Conservation (phyloP, 108 stramenopile genomes). For the Conticribra guillardii region DNA sequence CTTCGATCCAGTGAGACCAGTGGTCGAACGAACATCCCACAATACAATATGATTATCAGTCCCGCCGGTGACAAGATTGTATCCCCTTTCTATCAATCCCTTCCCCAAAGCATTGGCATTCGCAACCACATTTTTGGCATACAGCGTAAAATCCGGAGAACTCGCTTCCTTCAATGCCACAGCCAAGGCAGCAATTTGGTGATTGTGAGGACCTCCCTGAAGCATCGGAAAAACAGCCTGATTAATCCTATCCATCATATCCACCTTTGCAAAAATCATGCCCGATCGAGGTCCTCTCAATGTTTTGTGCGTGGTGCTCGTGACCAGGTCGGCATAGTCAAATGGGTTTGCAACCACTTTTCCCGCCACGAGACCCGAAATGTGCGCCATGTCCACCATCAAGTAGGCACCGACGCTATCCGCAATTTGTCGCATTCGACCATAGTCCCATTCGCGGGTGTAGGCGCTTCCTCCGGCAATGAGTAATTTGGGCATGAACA, state of each 20-base stretch:
- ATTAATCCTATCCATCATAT: slow-evolving; percentile 93
- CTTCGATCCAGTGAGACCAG: slow-evolving; percentile 95
- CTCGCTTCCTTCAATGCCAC: slow-evolving; percentile 97
- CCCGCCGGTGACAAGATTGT: slow-evolving; percentile 96
- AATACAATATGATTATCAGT: slow-evolving; percentile 99
- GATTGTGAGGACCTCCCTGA: slow-evolving; percentile 99
- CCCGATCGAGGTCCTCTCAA: slow-evolving; percentile 98
- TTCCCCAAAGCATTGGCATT: slow-evolving; percentile 93
- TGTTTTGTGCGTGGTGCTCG: slow-evolving; percentile 99
- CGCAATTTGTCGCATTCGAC: slow-evolving; percentile 94
- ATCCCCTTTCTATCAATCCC: slow-evolving; percentile 81
- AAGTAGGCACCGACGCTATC: slow-evolving; percentile 95
- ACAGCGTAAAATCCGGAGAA: slow-evolving; percentile 88
- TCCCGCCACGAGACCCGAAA: slow-evolving; percentile 97
- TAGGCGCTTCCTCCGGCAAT: slow-evolving; percentile 99
- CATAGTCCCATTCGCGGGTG: slow-evolving; percentile 99
- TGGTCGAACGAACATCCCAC: slow-evolving; percentile 95
- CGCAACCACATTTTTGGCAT: slow-evolving; percentile 81
- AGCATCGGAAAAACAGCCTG: slow-evolving; percentile 98
- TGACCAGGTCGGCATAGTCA: slow-evolving; percentile 97
- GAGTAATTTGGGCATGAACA: slow-evolving; percentile 98
- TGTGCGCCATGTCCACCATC: slow-evolving; percentile 99
- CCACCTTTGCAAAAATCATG: slow-evolving; percentile 95
- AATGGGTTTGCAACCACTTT: slow-evolving; percentile 92
- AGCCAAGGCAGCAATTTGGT: slow-evolving; percentile 97